Evolutionary conservation across 1,284 basidiomycete genomes (phyloP).

Genomic region (Jaminaea rosea): DNA sequence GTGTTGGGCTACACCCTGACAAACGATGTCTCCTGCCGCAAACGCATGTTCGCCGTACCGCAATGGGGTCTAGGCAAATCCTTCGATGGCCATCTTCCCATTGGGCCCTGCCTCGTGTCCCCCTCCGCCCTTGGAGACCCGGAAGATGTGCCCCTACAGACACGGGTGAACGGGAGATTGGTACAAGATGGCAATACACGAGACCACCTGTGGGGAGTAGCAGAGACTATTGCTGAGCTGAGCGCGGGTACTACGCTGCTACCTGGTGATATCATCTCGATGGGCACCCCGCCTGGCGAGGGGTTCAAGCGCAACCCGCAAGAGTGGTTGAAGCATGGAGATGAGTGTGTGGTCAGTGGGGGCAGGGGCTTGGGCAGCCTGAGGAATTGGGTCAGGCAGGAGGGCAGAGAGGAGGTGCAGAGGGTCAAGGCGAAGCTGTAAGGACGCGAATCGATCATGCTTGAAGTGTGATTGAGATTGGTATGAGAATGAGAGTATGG

Average conservation of each 20-base stretch:
- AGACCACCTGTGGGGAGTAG: slow-evolving; percentile 33
- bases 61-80: slow-evolving; percentile 31
- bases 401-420: slow-evolving; percentile 45
- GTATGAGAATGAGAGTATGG: neutral
- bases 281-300: slow-evolving; percentile 54
- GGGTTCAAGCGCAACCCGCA: slow-evolving; percentile 66
- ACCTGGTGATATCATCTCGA: slow-evolving; percentile 71
- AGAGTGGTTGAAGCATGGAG: slow-evolving; percentile 65
- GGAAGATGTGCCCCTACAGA: slow-evolving; percentile 59
- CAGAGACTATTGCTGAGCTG: slow-evolving; percentile 25
- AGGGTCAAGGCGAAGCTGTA: slow-evolving; percentile 50
- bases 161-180: slow-evolving; percentile 25
- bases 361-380: slow-evolving; percentile 55
- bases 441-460: neutral
- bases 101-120: slow-evolving; percentile 9
- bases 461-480: neutral
- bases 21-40: slow-evolving; percentile 27
- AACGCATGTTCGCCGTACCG: slow-evolving; percentile 25
- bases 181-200: slow-evolving; percentile 65
- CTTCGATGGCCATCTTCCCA: slow-evolving; percentile 24
- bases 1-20: slow-evolving; percentile 25
- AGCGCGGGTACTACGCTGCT: slow-evolving; percentile 65
- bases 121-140: slow-evolving; percentile 58
- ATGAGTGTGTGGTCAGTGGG: slow-evolving; percentile 58
- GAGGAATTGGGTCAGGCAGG: slow-evolving; percentile 64